Evolutionary conservation across 495 filamentous ascomycete species (phyloP).

Genomic region (Talaromyces liani): DNA sequence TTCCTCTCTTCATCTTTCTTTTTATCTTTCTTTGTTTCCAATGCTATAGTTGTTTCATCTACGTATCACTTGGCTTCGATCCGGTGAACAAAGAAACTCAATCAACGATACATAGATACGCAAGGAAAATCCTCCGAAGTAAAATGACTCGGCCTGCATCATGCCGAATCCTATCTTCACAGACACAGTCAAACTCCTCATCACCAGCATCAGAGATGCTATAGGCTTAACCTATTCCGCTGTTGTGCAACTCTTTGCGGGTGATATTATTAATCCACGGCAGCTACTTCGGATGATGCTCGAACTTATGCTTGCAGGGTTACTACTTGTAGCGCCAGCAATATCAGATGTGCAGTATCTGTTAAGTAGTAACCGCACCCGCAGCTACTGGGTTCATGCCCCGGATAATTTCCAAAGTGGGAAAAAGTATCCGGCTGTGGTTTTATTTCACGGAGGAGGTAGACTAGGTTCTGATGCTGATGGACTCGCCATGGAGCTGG

Average conservation of each 20-base stretch:
- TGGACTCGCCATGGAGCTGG: constrained; percentile 7
- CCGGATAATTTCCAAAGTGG: not conserved
- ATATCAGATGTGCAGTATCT: constrained; percentile 4
- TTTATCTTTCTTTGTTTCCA: not conserved
- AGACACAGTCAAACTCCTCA: not conserved
- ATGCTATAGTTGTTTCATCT: not conserved
- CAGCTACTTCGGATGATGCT: not conserved
- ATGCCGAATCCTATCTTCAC: not conserved
- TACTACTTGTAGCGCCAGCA: constrained; percentile 2
- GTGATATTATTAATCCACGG: not conserved
- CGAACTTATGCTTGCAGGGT: constrained; percentile 1
- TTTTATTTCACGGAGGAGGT: constrained; percentile 1
- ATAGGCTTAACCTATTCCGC: not conserved
- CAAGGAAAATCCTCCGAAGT: not conserved
- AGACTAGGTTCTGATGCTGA: constrained; percentile 5
- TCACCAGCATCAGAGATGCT: not conserved
- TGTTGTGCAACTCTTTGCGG: not conserved
- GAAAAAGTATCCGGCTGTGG: not conserved
- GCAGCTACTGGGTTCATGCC: constrained; percentile 8
- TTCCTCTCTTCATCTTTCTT: not conserved
- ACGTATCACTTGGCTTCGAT: not conserved
- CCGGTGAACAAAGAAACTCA: too few relatives aligned
- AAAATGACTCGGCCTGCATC: not conserved
- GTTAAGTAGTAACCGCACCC: constrained; percentile 5
- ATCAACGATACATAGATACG: not conserved